These are phyloP conservation scores for Scenedesmus sp. DNA, from an alignment of 163 green algal species.

Conservation along the genomic window DNA sequence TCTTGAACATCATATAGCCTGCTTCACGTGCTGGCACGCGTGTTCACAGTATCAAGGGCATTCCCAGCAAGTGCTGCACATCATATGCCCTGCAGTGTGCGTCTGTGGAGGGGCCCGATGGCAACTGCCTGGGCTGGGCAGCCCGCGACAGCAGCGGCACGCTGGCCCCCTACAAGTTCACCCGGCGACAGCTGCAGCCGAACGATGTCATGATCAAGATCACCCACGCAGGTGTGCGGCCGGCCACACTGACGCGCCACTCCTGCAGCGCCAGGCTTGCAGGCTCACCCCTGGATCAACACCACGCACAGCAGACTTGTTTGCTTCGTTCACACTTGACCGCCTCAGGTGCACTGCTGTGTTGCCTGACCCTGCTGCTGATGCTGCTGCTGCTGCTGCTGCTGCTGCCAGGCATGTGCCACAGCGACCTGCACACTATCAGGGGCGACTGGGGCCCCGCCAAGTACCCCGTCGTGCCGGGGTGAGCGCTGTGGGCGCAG, in stretches of 20 bases:
- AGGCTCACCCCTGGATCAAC: too few species aligned
- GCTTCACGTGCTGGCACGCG: too few species aligned
- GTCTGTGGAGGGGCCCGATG: slow-evolving; percentile 8
- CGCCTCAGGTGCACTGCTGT: background rate
- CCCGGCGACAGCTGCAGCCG: slow-evolving; percentile 55
- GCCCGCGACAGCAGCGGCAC: slow-evolving; percentile 58
- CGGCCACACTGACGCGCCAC: background rate
- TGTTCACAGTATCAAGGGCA: too few species aligned
- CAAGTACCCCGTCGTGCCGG: slow-evolving; percentile 74
- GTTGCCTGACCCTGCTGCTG: background rate
- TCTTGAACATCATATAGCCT: too few species aligned
- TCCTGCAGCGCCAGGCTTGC: background rate
- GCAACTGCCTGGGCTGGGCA: slow-evolving; percentile 71
- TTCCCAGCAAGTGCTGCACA: background rate
- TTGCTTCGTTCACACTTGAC: too few species aligned
- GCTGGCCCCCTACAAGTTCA: slow-evolving; percentile 70
- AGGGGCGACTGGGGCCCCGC: slow-evolving; percentile 79
- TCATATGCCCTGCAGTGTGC: background rate
- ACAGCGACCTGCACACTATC: slow-evolving; percentile 86
- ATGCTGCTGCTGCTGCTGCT: background rate
- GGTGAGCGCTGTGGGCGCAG: too few species aligned
- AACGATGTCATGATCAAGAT: slow-evolving; percentile 77
- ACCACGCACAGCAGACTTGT: too few species aligned
- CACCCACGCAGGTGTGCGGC: slow-evolving; percentile 45
- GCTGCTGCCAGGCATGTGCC: slow-evolving; percentile 78